Conservation (phyloP, 257 asterid genomes). For the Plantago major region DNA sequence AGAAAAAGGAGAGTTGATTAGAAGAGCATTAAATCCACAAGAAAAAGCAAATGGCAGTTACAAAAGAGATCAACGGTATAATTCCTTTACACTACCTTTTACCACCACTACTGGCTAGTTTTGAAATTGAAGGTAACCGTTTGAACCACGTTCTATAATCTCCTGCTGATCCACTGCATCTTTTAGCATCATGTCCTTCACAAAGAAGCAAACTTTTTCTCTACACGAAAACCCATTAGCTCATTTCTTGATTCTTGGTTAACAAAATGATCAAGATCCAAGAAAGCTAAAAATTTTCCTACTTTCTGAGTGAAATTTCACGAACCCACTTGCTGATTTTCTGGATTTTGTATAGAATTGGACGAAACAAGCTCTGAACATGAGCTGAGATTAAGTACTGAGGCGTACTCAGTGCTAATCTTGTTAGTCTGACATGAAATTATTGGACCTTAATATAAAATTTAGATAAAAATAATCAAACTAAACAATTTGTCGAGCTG, state of each 20-base stretch:
- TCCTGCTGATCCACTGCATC: conserved; percentile 7
- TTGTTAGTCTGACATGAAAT: too few relatives aligned
- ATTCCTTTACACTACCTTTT: conserved; percentile 35
- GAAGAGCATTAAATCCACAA: not conserved
- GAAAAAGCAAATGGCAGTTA: conserved; percentile 38
- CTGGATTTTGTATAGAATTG: not conserved
- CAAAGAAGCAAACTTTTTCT: conserved; percentile 16
- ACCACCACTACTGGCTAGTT: conserved; percentile 30
- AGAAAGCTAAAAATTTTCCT: not conserved
- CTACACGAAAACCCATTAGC: not conserved
- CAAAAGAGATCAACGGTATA: conserved; percentile 45
- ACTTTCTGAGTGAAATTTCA: not conserved
- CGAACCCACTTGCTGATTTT: not conserved
- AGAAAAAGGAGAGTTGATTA: conserved; percentile 10
- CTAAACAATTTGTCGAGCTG: too few relatives aligned
- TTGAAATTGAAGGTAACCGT: conserved; percentile 26
- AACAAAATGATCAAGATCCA: conserved; percentile 12
- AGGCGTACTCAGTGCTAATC: too few relatives aligned
- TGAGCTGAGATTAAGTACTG: not conserved
- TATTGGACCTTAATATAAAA: too few relatives aligned
- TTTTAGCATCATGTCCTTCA: conserved; percentile 7
- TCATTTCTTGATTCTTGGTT: conserved; percentile 26
- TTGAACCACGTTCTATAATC: conserved; percentile 15
- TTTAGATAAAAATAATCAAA: too few relatives aligned
- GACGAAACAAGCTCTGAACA: not conserved